A percentile compares a stretch with the other conserved stretches of the same genome.
These are phyloP conservation scores for Rhizomucor miehei DNA, from an alignment of 371 early-diverging fungal genomes.

Conservation along the genomic window DNA sequence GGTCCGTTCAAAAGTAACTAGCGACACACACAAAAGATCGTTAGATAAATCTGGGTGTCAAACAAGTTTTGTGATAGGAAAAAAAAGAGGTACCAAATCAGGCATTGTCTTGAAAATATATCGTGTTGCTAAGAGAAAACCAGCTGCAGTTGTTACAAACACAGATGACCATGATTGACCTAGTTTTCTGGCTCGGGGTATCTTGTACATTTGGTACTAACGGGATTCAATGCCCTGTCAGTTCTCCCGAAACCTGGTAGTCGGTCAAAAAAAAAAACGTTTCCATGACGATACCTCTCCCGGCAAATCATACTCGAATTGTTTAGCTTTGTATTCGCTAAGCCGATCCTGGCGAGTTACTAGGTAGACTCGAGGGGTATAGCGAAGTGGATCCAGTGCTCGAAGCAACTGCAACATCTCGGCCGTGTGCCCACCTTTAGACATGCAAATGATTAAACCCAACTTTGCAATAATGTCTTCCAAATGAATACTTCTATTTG, in stretches of 20 bases:
- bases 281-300: constrained; percentile 3
- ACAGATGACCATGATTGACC: constrained; percentile 68
- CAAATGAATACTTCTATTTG: too few relatives aligned
- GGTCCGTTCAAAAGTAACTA: constrained; percentile 92
- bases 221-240: neutral
- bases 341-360: constrained; percentile 57
- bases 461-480: too few relatives aligned
- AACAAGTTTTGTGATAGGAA: constrained; percentile 1
- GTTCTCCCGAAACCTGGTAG: neutral
- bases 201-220: constrained; percentile 40
- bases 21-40: neutral
- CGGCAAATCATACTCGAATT: constrained; percentile 35
- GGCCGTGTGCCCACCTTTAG: constrained; percentile 71
- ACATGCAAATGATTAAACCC: too few relatives aligned
- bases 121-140: constrained; percentile 37
- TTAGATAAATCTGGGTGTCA: constrained; percentile 5
- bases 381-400: constrained; percentile 42
- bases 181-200: constrained; percentile 72
- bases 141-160: constrained; percentile 44
- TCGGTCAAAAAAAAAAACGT: constrained; percentile 1
- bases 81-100: constrained; percentile 67
- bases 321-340: constrained; percentile 53
- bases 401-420: constrained; percentile 76
- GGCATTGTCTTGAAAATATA: constrained; percentile 43
- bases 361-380: constrained; percentile 62